Evolutionary conservation across 371 early-diverging fungal genomes (phyloP), one percentile per base, ranked within the genome.

Genomic region (Mucor lusitanicus): DNA sequence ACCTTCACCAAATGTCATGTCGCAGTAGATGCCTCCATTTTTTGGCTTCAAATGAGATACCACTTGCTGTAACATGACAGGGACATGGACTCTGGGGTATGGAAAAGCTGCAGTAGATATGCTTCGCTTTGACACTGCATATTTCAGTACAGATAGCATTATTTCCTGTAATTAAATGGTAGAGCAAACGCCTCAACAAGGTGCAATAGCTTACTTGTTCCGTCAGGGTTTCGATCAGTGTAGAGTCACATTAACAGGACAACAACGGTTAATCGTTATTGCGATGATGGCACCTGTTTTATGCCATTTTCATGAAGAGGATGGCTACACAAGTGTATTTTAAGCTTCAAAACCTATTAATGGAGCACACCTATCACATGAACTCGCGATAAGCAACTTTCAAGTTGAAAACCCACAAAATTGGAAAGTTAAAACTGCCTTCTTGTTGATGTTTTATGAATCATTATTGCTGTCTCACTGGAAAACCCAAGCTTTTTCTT

Each of bases 1-100:
- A 33, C 93, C 91, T 57, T 84, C 84, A n/a, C 93, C 93, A 79
- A 91, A 92, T 4, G 91, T 91, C 33, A 85, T 79, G 67, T 91
- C 93, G 48, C 84, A 79, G 25, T 85, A 86, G 6, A 74, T 59
- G 6, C 65, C 76, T 15, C 80, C 82, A 5, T 71, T 17, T 35
- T 70, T 59, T 8, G 84, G 82, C 27, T 72, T 28, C 28, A 84
- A 63, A 30, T 74, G 65, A 2, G 64, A 44, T 4, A 84, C 23
- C 0, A 80, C 82, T 56, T 81, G 67, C 1, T 64, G 59, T 28
- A 80, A 64, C 68, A 84, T 50, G 12, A 81, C 84, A 40, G 82
- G 82, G 17, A 70, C 74, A 62, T 84, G 82, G 3, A 80, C 67
- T 13, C 58, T 63, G 1, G 35, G 19, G 27, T 73, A 75, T 5